phyloP scores from a whole-genome alignment of 352 stramenopile genomes.

The Globisporangium solare region DNA sequence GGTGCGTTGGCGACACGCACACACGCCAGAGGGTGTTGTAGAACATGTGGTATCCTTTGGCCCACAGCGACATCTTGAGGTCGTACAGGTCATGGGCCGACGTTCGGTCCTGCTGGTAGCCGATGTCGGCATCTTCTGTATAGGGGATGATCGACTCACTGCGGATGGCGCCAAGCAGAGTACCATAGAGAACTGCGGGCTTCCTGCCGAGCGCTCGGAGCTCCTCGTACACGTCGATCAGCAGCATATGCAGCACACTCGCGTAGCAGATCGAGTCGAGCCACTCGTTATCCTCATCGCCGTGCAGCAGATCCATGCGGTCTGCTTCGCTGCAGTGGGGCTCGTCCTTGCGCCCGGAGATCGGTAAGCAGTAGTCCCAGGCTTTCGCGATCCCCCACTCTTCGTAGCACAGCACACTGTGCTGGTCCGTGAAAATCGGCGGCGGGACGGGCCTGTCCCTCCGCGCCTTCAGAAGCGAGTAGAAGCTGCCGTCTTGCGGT shows the following conservation, averaged over 20 bases:
- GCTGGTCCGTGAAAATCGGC: slow-evolving; percentile 1
- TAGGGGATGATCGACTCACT: slow-evolving; percentile 45
- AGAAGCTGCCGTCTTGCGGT: neutral
- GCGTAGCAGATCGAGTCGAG: slow-evolving; percentile 32
- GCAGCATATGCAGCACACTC: slow-evolving; percentile 48
- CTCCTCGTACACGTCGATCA: slow-evolving; percentile 50
- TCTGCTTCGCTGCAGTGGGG: slow-evolving; percentile 38
- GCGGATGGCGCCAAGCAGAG: slow-evolving; percentile 43
- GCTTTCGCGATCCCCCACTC: neutral
- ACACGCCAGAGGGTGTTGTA: slow-evolving; percentile 31
- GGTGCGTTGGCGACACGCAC: slow-evolving; percentile 36
- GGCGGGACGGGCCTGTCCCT: neutral
- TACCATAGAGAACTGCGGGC: slow-evolving; percentile 36
- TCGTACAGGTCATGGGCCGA: slow-evolving; percentile 3
- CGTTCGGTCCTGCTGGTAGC: neutral
- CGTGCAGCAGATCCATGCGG: slow-evolving; percentile 38
- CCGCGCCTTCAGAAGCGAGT: neutral
- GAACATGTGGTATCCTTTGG: slow-evolving; percentile 54
- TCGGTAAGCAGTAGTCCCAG: slow-evolving; percentile 45
- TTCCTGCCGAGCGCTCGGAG: slow-evolving; percentile 17
- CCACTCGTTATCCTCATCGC: neutral
- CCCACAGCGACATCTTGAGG: slow-evolving; percentile 17
- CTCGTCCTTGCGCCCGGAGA: slow-evolving; percentile 37
- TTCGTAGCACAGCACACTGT: slow-evolving; percentile 1
- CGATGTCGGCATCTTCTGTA: slow-evolving; percentile 49